Percentiles rank a stretch among this genome's conserved stretches.
phyloP scores from a whole-genome alignment of 306 rosid species.

The Cucurbita moschata region DNA sequence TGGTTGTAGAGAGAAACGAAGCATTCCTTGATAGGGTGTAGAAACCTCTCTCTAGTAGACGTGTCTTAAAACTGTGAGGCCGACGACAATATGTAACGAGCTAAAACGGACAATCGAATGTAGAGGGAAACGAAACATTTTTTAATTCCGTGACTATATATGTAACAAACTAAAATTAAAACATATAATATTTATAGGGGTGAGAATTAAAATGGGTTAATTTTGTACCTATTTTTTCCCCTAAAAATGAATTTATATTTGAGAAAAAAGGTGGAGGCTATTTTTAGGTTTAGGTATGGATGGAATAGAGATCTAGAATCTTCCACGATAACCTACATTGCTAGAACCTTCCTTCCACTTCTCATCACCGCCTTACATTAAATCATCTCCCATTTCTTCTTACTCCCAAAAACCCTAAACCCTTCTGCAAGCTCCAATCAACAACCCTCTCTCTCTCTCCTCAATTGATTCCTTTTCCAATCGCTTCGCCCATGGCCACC shows the following conservation, averaged over 20 bases:
- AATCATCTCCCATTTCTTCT: background rate
- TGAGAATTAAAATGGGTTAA: too few species aligned
- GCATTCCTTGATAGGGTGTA: too few species aligned
- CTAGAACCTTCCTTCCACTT: conserved; percentile 21
- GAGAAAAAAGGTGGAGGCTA: background rate
- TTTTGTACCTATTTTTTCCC: background rate
- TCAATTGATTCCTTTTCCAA: background rate
- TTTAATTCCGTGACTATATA: too few species aligned
- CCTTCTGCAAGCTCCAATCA: background rate
- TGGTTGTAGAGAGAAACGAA: too few species aligned
- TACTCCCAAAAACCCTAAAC: conserved; percentile 18
- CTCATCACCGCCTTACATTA: conserved; percentile 8
- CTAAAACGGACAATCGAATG: too few species aligned
- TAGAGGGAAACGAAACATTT: too few species aligned
- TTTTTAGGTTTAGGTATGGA: background rate
- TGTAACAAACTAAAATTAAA: too few species aligned
- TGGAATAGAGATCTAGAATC: conserved; percentile 23
- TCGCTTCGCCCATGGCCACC: conserved; percentile 24
- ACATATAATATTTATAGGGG: too few species aligned
- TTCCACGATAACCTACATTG: conserved; percentile 11
- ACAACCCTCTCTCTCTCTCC: background rate
- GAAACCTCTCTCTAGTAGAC: too few species aligned
- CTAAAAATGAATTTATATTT: background rate
- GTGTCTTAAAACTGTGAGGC: too few species aligned
- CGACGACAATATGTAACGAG: too few species aligned